Percentiles rank a stretch among this genome's conserved stretches.
Conservation (phyloP, 2,329 filamentous ascomycete genomes). For the Talaromyces sp. region DNA sequence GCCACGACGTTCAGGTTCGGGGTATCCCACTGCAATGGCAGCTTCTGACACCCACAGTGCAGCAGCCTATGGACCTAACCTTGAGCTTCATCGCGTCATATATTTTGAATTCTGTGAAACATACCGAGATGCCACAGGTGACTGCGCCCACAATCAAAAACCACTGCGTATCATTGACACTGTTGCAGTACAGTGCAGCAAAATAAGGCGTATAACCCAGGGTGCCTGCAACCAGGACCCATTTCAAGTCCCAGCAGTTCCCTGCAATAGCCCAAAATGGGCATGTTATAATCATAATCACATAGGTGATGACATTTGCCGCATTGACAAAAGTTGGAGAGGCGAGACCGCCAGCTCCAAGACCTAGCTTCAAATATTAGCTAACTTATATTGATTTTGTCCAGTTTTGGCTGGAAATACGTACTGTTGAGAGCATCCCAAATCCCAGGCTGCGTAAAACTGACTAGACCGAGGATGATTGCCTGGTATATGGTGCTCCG, state of each 20-base stretch:
- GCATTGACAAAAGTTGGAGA: conserved; percentile 38
- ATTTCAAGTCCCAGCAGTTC: not conserved
- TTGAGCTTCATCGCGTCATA: not conserved
- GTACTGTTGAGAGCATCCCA: conserved; percentile 32
- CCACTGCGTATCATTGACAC: not conserved
- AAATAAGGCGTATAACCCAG: not conserved
- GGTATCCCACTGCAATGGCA: not conserved
- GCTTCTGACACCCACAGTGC: not conserved
- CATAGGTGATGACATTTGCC: conserved; percentile 44
- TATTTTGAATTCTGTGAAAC: not conserved
- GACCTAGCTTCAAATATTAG: conserved; percentile 34
- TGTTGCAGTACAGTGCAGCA: not conserved
- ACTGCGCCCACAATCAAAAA: not conserved
- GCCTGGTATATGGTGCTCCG: conserved; percentile 47
- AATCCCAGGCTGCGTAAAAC: conserved; percentile 48
- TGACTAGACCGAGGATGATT: conserved; percentile 46
- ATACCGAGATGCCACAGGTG: not conserved
- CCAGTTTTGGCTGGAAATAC: not conserved
- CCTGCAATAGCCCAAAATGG: conserved; percentile 35
- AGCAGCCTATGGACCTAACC: not conserved
- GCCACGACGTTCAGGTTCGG: not conserved
- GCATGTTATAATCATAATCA: conserved; percentile 48
- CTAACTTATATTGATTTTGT: not conserved
- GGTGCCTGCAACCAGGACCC: not conserved
- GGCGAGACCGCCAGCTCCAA: conserved; percentile 32